phyloP scores from a whole-genome alignment of 2,329 filamentous ascomycete genomes.

The Monilinia polystroma region DNA sequence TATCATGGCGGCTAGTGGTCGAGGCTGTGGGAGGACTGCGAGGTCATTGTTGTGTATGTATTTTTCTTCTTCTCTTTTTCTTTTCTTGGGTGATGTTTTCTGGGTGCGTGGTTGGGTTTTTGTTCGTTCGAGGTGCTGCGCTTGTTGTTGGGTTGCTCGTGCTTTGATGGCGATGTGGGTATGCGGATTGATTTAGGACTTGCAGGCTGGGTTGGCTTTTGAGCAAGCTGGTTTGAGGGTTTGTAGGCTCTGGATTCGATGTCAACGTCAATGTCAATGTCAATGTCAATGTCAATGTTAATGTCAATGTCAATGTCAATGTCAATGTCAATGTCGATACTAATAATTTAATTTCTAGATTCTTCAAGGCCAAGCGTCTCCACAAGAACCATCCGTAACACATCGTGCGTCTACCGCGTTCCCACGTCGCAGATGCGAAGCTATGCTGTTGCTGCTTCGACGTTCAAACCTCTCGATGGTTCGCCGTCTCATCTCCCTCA shows the following conservation, averaged over 20 bases:
- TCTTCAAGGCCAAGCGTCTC: background rate
- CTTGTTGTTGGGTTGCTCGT: too few species aligned
- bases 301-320: too few species aligned
- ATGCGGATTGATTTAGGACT: background rate
- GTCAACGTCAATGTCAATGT: too few species aligned
- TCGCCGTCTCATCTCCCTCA: constrained; percentile 41
- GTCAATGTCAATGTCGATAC: background rate
- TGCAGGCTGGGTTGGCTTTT: background rate
- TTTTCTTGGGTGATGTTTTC: background rate
- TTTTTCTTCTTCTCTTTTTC: background rate
- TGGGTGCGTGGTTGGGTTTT: too few species aligned
- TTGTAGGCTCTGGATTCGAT: too few species aligned
- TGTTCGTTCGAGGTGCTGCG: too few species aligned
- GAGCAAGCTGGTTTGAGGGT: background rate
- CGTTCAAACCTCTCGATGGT: constrained; percentile 31
- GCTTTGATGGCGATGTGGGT: too few species aligned
- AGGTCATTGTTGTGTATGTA: constrained; percentile 16
- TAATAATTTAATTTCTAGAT: background rate
- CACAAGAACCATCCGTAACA: background rate
- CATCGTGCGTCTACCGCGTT: constrained; percentile 21
- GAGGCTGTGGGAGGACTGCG: constrained; percentile 23
- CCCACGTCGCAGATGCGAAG: constrained; percentile 23
- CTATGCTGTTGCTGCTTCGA: constrained; percentile 38
- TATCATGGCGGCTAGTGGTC: constrained; percentile 17
- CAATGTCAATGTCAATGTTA: background rate